Conservation (phyloP, 352 stramenopile genomes). For the Aphanomyces stellatus region DNA sequence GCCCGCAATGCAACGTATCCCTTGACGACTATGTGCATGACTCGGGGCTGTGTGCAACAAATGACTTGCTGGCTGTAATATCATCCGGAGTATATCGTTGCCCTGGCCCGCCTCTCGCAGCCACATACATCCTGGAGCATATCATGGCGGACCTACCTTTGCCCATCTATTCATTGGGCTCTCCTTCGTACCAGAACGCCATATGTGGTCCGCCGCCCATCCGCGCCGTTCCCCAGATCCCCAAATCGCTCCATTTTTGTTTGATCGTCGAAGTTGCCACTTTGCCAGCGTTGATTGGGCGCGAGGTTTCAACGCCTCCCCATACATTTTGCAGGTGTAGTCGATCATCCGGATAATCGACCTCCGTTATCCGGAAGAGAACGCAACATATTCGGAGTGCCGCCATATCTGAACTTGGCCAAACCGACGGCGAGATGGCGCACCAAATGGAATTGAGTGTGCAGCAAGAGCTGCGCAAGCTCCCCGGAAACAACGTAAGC, state of each 20-base stretch:
- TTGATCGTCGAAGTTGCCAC: neutral
- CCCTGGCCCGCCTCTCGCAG: too few species aligned
- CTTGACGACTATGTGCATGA: too few species aligned
- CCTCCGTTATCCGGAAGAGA: neutral
- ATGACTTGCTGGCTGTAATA: too few species aligned
- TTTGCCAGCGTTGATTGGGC: neutral
- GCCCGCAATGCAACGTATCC: too few species aligned
- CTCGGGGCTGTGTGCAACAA: too few species aligned
- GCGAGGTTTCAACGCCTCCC: neutral
- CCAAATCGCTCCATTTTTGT: neutral
- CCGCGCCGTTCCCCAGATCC: too few species aligned
- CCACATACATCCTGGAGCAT: too few species aligned
- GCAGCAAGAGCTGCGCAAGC: constrained; percentile 73
- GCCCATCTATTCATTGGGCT: too few species aligned
- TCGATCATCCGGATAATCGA: neutral
- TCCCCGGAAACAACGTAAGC: constrained; percentile 79
- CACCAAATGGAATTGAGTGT: constrained; percentile 81
- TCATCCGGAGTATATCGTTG: too few species aligned
- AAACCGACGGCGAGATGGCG: constrained; percentile 23
- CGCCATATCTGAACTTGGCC: neutral
- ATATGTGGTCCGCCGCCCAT: too few species aligned
- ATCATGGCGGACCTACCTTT: too few species aligned
- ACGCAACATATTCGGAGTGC: constrained; percentile 6
- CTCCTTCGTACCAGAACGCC: too few species aligned
- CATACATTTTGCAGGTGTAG: neutral